These are phyloP conservation scores for Pseudocercospora macadamiae DNA, from an alignment of 2,329 filamentous ascomycete species.

Conservation along the genomic window DNA sequence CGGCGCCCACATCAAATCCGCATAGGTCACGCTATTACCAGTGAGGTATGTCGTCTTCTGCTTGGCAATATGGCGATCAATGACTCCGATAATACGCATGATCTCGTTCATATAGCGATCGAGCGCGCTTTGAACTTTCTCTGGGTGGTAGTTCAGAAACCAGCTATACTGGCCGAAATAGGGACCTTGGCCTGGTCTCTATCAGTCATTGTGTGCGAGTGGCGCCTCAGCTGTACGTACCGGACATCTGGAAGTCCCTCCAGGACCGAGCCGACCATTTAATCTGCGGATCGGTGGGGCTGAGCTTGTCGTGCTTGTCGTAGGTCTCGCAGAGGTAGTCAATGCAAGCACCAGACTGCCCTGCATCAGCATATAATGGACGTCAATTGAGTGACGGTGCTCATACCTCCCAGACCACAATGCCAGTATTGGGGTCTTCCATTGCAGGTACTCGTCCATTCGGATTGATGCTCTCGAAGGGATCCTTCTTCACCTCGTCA, in stretches of 20 bases:
- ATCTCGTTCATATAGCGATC: conserved; percentile 52
- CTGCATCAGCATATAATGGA: conserved; percentile 5
- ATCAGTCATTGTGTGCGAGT: too few relatives aligned
- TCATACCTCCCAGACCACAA: conserved; percentile 52
- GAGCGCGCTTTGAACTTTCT: conserved; percentile 48
- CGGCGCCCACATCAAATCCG: conserved; percentile 39
- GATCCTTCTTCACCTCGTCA: conserved; percentile 33
- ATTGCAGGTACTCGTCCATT: conserved; percentile 49
- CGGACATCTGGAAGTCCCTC: conserved; percentile 39
- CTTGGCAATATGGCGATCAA: conserved; percentile 45
- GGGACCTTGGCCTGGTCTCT: conserved; percentile 34
- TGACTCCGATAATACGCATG: conserved; percentile 49
- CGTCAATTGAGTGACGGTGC: neutral
- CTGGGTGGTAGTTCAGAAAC: conserved; percentile 41
- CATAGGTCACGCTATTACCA: conserved; percentile 48
- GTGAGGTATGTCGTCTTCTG: conserved; percentile 44
- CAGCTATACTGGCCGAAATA: conserved; percentile 48
- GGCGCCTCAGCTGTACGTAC: neutral
- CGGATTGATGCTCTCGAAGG: conserved; percentile 44
- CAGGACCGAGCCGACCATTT: conserved; percentile 36
- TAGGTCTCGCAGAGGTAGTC: conserved; percentile 40
- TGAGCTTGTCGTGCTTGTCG: conserved; percentile 35
- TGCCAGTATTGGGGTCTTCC: conserved; percentile 48
- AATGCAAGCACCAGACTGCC: conserved; percentile 36
- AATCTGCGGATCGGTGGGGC: conserved; percentile 30